A percentile compares a stretch with the other conserved stretches of the same genome.
Evolutionary conservation across 1,284 basidiomycete species (phyloP).

Genomic region (Papiliotrema nemorosa): DNA sequence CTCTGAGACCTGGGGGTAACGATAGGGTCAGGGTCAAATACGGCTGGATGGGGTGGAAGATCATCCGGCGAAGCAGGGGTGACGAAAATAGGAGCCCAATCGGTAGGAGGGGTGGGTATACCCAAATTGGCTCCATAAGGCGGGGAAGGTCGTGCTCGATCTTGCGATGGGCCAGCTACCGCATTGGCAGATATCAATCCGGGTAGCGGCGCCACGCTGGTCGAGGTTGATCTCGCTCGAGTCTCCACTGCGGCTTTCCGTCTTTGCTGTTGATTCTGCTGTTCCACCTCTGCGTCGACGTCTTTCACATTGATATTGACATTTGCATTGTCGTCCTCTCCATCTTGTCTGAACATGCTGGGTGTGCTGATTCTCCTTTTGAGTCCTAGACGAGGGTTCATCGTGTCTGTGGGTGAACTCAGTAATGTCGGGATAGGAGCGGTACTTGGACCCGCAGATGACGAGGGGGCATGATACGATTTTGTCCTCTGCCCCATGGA

Average conservation of each 20-base stretch:
- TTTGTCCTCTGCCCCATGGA: constrained; percentile 7
- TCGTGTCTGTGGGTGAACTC: neutral
- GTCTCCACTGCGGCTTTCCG: constrained; percentile 18
- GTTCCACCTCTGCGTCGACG: neutral
- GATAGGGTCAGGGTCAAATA: neutral
- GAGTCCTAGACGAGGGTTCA: constrained; percentile 19
- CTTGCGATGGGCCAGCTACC: constrained; percentile 3
- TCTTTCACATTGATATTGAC: neutral
- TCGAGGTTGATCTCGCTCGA: constrained; percentile 41
- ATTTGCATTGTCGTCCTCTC: constrained; percentile 8
- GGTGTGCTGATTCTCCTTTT: constrained; percentile 43
- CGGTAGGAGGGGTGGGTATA: constrained; percentile 3
- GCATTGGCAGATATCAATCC: constrained; percentile 12
- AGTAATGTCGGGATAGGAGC: constrained; percentile 3
- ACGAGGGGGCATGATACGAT: constrained; percentile 3
- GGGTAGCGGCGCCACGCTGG: constrained; percentile 27
- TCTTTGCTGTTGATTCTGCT: neutral
- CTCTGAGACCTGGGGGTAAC: neutral
- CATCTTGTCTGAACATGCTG: constrained; percentile 13
- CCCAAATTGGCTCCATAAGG: neutral
- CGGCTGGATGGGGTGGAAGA: neutral
- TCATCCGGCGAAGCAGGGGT: neutral
- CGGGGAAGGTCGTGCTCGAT: constrained; percentile 6
- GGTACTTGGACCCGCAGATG: constrained; percentile 4
- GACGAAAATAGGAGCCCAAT: neutral